Base-by-base conservation (phyloP, 768 basidiomycete species). In the Ramaria rubella region DNA sequence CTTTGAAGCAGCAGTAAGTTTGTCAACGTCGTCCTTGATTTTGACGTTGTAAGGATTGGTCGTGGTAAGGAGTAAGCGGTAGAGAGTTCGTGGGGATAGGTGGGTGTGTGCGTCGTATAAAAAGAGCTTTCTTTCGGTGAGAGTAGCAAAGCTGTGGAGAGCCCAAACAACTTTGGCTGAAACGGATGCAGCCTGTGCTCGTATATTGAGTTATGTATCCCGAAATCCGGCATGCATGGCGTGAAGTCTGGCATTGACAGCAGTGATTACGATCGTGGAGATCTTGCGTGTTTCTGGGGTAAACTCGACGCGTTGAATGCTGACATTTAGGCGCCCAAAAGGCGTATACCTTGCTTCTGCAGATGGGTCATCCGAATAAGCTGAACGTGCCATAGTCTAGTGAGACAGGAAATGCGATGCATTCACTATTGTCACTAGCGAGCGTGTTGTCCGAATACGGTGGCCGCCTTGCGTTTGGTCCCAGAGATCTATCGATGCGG, bases 41-140 rank as follows among this genome's bases (percentile, higher is more conserved):
- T n/a, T n/a, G n/a, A n/a, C n/a, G n/a, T n/a, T n/a, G n/a, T n/a
- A n/a, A n/a, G n/a, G n/a, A n/a, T n/a, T n/a, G n/a, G n/a, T n/a
- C n/a, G n/a, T n/a, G n/a, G n/a, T n/a, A n/a, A n/a, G n/a, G n/a
- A n/a, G n/a, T n/a, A n/a, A n/a, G n/a, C n/a, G n/a, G n/a, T n/a
- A n/a, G n/a, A n/a, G n/a, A n/a, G n/a, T n/a, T n/a, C n/a, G n/a
- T n/a, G n/a, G n/a, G n/a, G n/a, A n/a, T n/a, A n/a, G n/a, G n/a
- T n/a, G n/a, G n/a, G n/a, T n/a, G n/a, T n/a, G n/a, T n/a, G n/a
- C n/a, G n/a, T n/a, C n/a, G n/a, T n/a, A n/a, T n/a, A n/a, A n/a
- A n/a, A n/a, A n/a, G n/a, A n/a, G n/a, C n/a, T 79, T 19, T 85
- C 83, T 29, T 85, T 76, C 0, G 95, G 94, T 19, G 93, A 97